Evolutionary conservation across 1,284 basidiomycete species (phyloP), one percentile per base, ranked within the genome.

Genomic region (Marasmius oreades): DNA sequence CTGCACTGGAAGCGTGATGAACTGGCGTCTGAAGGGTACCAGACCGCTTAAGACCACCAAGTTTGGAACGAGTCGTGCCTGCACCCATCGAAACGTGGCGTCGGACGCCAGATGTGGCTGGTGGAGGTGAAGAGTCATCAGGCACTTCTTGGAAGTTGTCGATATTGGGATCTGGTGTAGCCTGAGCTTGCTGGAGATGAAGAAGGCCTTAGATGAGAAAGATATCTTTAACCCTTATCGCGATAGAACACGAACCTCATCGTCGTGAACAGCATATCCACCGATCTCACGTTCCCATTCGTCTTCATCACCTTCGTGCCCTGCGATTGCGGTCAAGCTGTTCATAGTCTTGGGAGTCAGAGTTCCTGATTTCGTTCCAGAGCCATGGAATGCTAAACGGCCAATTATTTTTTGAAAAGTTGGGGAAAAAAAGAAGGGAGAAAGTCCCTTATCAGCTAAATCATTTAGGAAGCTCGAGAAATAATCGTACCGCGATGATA

Each of bases 271-370:
- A 69, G 77, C 66, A 55, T 72, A 67, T 60, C 81, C 83, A 14
- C 77, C 78, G 66, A 86, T 78, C 34, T 84, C 84, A 44, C 77
- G 74, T 67, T 90, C 88, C 90, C 90, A 92, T 59, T 89, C 86
- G 62, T 91, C 90, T 69, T 92, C 90, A 60, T 92, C 89, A 63
- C 84, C 88, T 63, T 91, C 89, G 64, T 90, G 88, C 46, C 90
- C 90, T 52, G 87, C 82, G 69, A 92, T 92, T 55, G 86, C 86
- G 42, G 86, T 81, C 52, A 92, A 80, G 68, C 87, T 90, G 65
- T 90, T 92, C 70, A 92, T 74, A n/a, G 82, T 81, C 58, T 87
- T 84, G 33, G 88, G 86, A 24, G 86, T 86, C 61, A 79, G 68
- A 62, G 75, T 84, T 23, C 87, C 87, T 11, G 80, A 67, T 66